A percentile compares a stretch with the other conserved stretches of the same genome.
Evolutionary conservation across 2,329 filamentous ascomycete species (phyloP).

Genomic region (Nothophoma quercina): DNA sequence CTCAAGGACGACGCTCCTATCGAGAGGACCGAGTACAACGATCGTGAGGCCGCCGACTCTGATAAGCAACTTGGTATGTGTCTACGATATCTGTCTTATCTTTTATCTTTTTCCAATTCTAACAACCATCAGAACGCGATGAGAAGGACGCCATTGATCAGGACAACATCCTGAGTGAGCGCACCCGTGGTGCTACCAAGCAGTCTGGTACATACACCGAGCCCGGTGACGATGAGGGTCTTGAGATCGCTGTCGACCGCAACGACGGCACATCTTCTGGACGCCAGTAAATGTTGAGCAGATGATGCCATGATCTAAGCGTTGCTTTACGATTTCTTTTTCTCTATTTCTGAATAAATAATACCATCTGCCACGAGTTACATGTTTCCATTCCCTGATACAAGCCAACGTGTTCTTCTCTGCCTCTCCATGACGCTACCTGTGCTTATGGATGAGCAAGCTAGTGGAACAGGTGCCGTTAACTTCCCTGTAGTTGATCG

Average conservation of each 20-base stretch:
- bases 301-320: not conserved
- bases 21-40: slow-evolving; percentile 53
- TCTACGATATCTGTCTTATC: not conserved
- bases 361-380: too few species aligned
- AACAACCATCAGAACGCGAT: slow-evolving; percentile 56
- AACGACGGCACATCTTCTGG: slow-evolving; percentile 45
- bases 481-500: too few species aligned
- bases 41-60: slow-evolving; percentile 54
- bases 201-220: slow-evolving; percentile 55
- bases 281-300: slow-evolving; percentile 22
- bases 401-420: too few species aligned
- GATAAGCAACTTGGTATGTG: slow-evolving; percentile 56
- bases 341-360: not conserved
- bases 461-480: too few species aligned
- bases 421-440: too few species aligned
- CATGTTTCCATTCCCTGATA: too few species aligned
- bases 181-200: slow-evolving; percentile 59
- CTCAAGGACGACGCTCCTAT: slow-evolving; percentile 56
- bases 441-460: too few species aligned
- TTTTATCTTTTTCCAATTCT: too few species aligned
- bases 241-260: slow-evolving; percentile 50
- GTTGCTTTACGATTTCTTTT: not conserved
- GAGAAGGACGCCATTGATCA: slow-evolving; percentile 59
- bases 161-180: slow-evolving; percentile 56
- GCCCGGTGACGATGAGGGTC: slow-evolving; percentile 61